phyloP scores from a whole-genome alignment of 164 flowering plant species.

The Vitis vinifera region ASM3070453v1 NC_081816.1:4464501-4465000 shows the following conservation, averaged over 20 bases:
- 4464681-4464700: neutral
- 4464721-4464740: neutral
- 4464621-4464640: constrained; percentile 34
- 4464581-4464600: constrained; percentile 5
- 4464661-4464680: constrained; percentile 23
- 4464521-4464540: constrained; percentile 27
- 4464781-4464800: constrained; percentile 43
- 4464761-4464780: constrained; percentile 29
- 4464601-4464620: constrained; percentile 3
- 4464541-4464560: constrained; percentile 44
- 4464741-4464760: neutral
- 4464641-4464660: constrained; percentile 49
- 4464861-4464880: constrained; percentile 97
- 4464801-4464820: constrained; percentile 80
- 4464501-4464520: neutral
- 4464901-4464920: constrained; percentile 75
- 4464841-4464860: constrained; percentile 90
- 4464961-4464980: constrained; percentile 90
- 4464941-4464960: constrained; percentile 70
- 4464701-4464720: neutral
- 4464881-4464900: constrained; percentile 62
- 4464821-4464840: constrained; percentile 71
- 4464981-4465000: constrained; percentile 78
- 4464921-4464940: constrained; percentile 47
- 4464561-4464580: constrained; percentile 39